These are phyloP conservation scores for Rubroboletus pulcherrimus DNA, from an alignment of 768 basidiomycete genomes.

Conservation along the genomic window DNA sequence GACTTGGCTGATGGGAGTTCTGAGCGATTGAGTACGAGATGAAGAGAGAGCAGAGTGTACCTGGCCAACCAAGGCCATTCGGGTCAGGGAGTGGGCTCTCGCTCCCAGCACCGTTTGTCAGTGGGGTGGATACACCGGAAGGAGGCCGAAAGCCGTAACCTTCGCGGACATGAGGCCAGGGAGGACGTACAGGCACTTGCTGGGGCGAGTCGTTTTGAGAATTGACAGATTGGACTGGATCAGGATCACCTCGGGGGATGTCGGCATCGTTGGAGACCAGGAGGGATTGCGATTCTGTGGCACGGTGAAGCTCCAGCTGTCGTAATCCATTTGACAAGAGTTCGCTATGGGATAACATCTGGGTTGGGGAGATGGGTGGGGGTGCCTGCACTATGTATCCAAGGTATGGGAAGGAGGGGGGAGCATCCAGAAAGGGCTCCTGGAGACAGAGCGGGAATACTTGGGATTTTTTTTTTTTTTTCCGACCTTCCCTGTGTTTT, in stretches of 20 bases:
- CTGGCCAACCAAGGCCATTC: constrained; percentile 92
- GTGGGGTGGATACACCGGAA: constrained; percentile 67
- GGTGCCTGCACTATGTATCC: background rate
- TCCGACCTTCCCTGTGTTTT: background rate
- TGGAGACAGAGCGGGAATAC: background rate
- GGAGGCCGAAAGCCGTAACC: constrained; percentile 78
- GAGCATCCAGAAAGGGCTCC: background rate
- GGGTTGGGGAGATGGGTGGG: background rate
- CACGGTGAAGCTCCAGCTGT: constrained; percentile 38
- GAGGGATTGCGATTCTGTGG: constrained; percentile 1
- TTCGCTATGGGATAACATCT: constrained; percentile 34
- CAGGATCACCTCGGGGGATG: constrained; percentile 5
- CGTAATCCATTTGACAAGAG: constrained; percentile 46
- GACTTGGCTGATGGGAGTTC: constrained; percentile 65
- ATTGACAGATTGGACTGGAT: background rate
- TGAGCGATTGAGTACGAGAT: constrained; percentile 11
- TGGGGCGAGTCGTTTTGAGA: constrained; percentile 13
- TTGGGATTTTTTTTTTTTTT: background rate
- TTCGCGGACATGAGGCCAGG: constrained; percentile 49
- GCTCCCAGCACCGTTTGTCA: constrained; percentile 28
- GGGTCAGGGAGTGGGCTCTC: constrained; percentile 42
- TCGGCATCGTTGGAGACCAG: constrained; percentile 6
- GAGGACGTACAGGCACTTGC: constrained; percentile 16
- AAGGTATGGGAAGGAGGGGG: background rate
- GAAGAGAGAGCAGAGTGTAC: constrained; percentile 37